Evolutionary conservation across 108 stramenopile genomes (phyloP).

Genomic region (Pseudonitzschia multistriata): DNA sequence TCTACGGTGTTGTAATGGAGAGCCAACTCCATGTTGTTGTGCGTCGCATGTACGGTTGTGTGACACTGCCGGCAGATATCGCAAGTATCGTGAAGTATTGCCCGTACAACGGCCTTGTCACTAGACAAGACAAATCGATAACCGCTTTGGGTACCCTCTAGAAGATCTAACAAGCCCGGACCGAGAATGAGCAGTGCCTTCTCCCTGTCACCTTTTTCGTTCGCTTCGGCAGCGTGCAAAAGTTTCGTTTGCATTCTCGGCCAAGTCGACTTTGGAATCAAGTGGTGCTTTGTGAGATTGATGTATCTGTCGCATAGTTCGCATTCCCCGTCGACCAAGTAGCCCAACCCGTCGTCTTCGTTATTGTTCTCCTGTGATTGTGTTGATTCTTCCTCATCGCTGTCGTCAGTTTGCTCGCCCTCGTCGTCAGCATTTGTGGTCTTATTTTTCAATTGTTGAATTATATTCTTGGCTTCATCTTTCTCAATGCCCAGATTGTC

Average conservation of each 20-base stretch:
- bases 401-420: neutral
- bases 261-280: conserved; percentile 68
- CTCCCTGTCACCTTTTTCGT: conserved; percentile 19
- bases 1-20: conserved; percentile 56
- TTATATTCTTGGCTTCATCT: neutral
- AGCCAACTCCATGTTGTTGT: conserved; percentile 63
- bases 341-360: conserved; percentile 19
- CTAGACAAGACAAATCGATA: neutral
- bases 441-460: neutral
- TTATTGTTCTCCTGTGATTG: neutral
- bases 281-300: conserved; percentile 64
- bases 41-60: conserved; percentile 51
- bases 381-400: conserved; percentile 1
- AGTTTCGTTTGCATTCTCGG: conserved; percentile 49
- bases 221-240: conserved; percentile 46
- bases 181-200: conserved; percentile 41
- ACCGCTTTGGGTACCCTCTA: conserved; percentile 2
- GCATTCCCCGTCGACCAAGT: conserved; percentile 69
- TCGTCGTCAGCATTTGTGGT: neutral
- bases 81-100: conserved; percentile 44
- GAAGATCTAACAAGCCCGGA: conserved; percentile 28
- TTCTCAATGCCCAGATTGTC: conserved; percentile 17
- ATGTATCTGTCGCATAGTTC: conserved; percentile 70
- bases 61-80: conserved; percentile 72
- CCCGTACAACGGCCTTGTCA: conserved; percentile 19